Evolutionary conservation across 1,284 basidiomycete species (phyloP).

Genomic region (Trametes sp.): DNA sequence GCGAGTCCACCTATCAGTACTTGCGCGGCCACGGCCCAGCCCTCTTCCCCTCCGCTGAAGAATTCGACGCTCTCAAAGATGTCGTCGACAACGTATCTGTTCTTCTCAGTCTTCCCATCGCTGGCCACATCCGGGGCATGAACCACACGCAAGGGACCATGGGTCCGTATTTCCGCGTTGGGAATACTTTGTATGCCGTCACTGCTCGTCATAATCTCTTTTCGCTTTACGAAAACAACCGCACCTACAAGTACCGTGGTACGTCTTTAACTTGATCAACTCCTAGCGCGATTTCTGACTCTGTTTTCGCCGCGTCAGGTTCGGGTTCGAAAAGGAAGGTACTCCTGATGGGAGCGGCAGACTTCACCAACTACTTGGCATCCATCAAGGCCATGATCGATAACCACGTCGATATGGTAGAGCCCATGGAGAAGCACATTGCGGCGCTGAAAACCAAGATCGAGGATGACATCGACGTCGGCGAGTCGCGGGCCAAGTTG

Average conservation of each 20-base stretch:
- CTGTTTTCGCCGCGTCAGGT: neutral
- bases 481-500: too few relatives aligned
- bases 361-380: conserved; percentile 42
- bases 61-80: conserved; percentile 34
- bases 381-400: conserved; percentile 40
- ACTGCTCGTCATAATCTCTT: conserved; percentile 39
- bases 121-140: conserved; percentile 26
- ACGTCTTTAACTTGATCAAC: conserved; percentile 14
- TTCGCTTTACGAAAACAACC: conserved; percentile 31
- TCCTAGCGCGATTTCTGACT: neutral
- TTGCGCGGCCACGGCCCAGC: conserved; percentile 6
- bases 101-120: conserved; percentile 38
- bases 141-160: conserved; percentile 40
- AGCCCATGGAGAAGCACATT: too few relatives aligned
- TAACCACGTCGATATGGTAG: too few relatives aligned
- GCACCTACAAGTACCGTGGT: conserved; percentile 34
- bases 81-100: conserved; percentile 39
- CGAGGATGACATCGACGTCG: too few relatives aligned
- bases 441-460: too few relatives aligned
- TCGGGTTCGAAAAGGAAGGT: conserved; percentile 38
- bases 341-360: conserved; percentile 45
- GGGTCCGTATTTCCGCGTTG: conserved; percentile 33
- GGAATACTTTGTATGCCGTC: conserved; percentile 37
- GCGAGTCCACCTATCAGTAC: conserved; percentile 34
- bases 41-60: neutral